Evolutionary conservation across 108 stramenopile genomes (phyloP).

Genomic region (Fistulifera pelliculosa): DNA sequence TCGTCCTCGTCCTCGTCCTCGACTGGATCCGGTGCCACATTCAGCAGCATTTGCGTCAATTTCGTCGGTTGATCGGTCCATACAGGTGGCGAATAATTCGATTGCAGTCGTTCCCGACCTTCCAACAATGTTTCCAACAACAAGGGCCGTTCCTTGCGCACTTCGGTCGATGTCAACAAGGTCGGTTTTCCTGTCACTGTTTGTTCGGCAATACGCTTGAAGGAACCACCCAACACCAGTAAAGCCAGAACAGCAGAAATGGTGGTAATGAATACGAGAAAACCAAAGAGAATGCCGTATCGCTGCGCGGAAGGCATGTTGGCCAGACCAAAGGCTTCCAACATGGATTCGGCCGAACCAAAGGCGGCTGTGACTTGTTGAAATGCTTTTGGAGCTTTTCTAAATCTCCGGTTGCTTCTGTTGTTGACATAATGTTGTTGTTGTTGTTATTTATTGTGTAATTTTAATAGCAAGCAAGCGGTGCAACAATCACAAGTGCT

Average conservation of each 20-base stretch:
- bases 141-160: constrained; percentile 48
- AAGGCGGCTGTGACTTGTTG: constrained; percentile 20
- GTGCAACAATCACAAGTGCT: too few relatives aligned
- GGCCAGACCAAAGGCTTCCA: constrained; percentile 58
- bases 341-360: constrained; percentile 43
- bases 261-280: constrained; percentile 52
- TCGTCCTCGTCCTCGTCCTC: constrained; percentile 20
- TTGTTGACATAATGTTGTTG: neutral
- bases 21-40: constrained; percentile 23
- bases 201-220: constrained; percentile 67
- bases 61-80: constrained; percentile 15
- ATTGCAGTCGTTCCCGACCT: constrained; percentile 49
- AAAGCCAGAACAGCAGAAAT: constrained; percentile 53
- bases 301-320: constrained; percentile 68
- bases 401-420: constrained; percentile 1
- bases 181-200: constrained; percentile 35
- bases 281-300: constrained; percentile 75
- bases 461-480: too few relatives aligned
- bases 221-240: constrained; percentile 62
- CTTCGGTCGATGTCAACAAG: constrained; percentile 36
- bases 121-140: constrained; percentile 65
- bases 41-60: constrained; percentile 40
- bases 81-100: constrained; percentile 25
- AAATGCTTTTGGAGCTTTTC: constrained; percentile 26
- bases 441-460: too few relatives aligned